Evolutionary conservation across 495 filamentous ascomycete genomes (phyloP), one percentile per base, ranked within the genome.

Genomic region (Podospora bellae-mahoneyi): DNA sequence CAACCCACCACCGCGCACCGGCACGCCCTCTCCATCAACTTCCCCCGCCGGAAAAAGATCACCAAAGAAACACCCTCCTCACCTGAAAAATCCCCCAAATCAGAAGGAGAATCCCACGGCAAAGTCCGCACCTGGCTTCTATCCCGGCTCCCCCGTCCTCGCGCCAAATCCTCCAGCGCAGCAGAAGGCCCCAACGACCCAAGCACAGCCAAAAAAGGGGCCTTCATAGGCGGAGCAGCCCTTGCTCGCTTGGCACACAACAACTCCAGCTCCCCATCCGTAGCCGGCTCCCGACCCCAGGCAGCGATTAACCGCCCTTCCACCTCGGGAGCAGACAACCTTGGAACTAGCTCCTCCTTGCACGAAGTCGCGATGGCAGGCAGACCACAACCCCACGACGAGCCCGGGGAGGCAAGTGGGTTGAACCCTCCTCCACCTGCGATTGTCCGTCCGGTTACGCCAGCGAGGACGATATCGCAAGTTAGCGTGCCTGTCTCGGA

Each of bases 91-190:
- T 59, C 62, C 4, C 20, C 65, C 53, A 71, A 26, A 15, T 58
- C 68, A 10, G 68, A 69, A 10, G 68, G 62, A 6, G 65, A 69
- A 3, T 30, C 55, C 7, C 39, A 58, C 55, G 55, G 55, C 34
- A 78, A 84, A 66, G 78, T 90, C 53, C 89, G 84, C 64, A 80
- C 81, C 58, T 91, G 88, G 88, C 76, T 91, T 57, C 87, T 86
- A 71, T 82, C 76, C 7, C 84, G 82, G 62, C 79, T 90, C 55
- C 78, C 81, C 0, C 81, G 84, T 6, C 66, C 71, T 1, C 71
- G 79, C 4, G 76, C 76, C 6, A 75, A 75, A 59, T 66, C 74
- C 0, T 65, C 71, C n/a, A 60, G 75, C 66, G 69, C 68, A 20
- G 69, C 55, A 4, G 55, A 58, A 23, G 55, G 60, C 34, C 26